Evolutionary conservation across 208 protist species (phyloP), one percentile per base, ranked within the genome.

Genomic region (Leishmania tropica): DNA sequence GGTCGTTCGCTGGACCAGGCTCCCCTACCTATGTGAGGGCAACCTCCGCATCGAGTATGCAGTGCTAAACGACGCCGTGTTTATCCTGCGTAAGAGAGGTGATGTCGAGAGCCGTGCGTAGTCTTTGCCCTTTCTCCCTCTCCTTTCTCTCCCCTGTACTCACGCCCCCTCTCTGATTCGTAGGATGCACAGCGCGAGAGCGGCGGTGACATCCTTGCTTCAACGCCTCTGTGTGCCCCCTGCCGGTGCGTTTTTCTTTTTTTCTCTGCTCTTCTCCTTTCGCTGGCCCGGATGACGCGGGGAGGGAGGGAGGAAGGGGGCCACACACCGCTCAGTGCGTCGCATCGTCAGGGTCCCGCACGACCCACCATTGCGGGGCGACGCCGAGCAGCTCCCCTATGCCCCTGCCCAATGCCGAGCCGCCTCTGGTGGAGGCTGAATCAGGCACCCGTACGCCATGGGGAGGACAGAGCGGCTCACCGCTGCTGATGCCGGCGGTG

Each of bases 11-110:
- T 97, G 94, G 93, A 94, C 89, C 28, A 87, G 88, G 78, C 70
- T 96, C 72, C 94, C 94, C 17, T 97, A 97, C 87, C 76, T 97
- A 28, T 96, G 92, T 78, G 90, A 96, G 83, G 94, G 94, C 8
- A 96, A 94, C 81, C 72, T 92, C n/a, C 74, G 77, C 51, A 74
- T 90, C 56, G 90, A 95, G 87, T 97, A 96, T 78, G 89, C 90
- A 3, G 70, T 95, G 45, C 87, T 97, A 62, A 76, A 94, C 77
- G 94, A 97, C 65, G 94, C 94, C 4, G 92, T 97, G 11, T 81
- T 97, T 15, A 88, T 97, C 48, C 76, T 97, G n/a, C 67, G 68
- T 7, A 85, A 81, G 77, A 73, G 53, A 31, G 35, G 4, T 0
- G 51, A 51, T 68, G 19, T 60, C 17, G 6, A 68, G 60, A 53